Evolutionary conservation across 2,329 filamentous ascomycete genomes (phyloP), one percentile per base, ranked within the genome.

Genomic region (Myrmaecium sp.): DNA sequence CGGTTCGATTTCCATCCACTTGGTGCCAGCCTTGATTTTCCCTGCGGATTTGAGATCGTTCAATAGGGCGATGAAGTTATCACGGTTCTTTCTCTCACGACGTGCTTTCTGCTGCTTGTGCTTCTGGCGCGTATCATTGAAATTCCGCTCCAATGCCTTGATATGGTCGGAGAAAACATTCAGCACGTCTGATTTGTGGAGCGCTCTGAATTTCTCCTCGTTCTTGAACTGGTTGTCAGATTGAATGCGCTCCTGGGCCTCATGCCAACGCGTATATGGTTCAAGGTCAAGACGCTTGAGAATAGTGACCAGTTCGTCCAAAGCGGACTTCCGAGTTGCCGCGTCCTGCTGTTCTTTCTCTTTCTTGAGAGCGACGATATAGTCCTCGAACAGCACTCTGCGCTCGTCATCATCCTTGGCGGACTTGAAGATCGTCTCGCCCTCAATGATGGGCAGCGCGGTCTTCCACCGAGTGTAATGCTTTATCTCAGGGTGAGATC

Each of bases 381-480:
- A 98, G 51, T 95, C 89, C 43, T 92, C 79, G 43, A 94, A 98
- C 25, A 98, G 64, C 47, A 83, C 76, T 34, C 79, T 75, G 30
- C 84, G 75, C 58, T 95, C 89, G 31, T 69, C 66, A 41, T 98
- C 89, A 46, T 86, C 69, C 40, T 77, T 78, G 22, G 84, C 86
- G 16, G 83, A 86, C 41, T 83, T 76, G 58, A 95, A 98, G 32
- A 92, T 89, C 25, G 82, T 89, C 60, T 98, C 89, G 26, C 78
- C 78, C 53, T 95, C 82, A 35, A 98, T 82, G 36, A 94, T 91
- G 6, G 83, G 82, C 26, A 81, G 74, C 28, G 86, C 89, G 10
- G 82, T 94, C 65, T 83, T 92, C 89, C 89, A 98, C 34, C 83
- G 77, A 21, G 86, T 94, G 52, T 91, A 94, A 51, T 94, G 73